Evolutionary conservation across 1,284 basidiomycete species (phyloP).

Genomic region (Naganishia sp.): DNA sequence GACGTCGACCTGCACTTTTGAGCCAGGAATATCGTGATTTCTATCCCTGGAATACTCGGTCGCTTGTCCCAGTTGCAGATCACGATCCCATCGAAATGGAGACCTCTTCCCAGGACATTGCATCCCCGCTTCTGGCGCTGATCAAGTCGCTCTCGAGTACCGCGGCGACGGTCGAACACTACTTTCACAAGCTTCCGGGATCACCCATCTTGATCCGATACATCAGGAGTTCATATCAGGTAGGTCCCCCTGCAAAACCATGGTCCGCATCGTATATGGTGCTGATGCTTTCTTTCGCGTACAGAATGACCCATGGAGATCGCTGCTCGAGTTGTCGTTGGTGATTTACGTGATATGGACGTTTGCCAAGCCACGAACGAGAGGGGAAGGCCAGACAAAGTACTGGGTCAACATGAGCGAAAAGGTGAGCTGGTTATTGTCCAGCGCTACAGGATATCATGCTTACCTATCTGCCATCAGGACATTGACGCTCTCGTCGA

Average conservation of each 20-base stretch:
- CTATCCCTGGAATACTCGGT: too few species aligned
- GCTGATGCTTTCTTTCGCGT: background rate
- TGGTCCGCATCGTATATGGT: too few species aligned
- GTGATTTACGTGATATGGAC: conserved; percentile 87
- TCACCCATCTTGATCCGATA: conserved; percentile 88
- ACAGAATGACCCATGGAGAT: conserved; percentile 87
- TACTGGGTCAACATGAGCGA: conserved; percentile 88
- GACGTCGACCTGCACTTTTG: too few species aligned
- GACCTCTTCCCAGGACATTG: conserved; percentile 10
- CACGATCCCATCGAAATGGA: background rate
- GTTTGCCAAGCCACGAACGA: conserved; percentile 81
- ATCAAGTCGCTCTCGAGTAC: conserved; percentile 17
- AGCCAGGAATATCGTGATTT: too few species aligned
- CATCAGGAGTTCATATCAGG: conserved; percentile 73
- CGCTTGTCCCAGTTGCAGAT: too few species aligned
- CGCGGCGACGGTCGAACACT: conserved; percentile 27
- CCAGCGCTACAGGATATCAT: too few species aligned
- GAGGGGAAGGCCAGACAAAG: conserved; percentile 79
- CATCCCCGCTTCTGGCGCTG: conserved; percentile 13
- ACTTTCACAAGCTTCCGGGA: conserved; percentile 64
- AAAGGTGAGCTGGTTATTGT: conserved; percentile 63
- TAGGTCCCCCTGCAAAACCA: conserved; percentile 46
- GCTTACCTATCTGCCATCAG: conserved; percentile 54
- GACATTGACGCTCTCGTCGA: conserved; percentile 96
- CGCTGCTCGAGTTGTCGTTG: conserved; percentile 85